Evolutionary conservation across 768 basidiomycete genomes (phyloP).

Genomic region (Hortiboletus flavorubellus): DNA sequence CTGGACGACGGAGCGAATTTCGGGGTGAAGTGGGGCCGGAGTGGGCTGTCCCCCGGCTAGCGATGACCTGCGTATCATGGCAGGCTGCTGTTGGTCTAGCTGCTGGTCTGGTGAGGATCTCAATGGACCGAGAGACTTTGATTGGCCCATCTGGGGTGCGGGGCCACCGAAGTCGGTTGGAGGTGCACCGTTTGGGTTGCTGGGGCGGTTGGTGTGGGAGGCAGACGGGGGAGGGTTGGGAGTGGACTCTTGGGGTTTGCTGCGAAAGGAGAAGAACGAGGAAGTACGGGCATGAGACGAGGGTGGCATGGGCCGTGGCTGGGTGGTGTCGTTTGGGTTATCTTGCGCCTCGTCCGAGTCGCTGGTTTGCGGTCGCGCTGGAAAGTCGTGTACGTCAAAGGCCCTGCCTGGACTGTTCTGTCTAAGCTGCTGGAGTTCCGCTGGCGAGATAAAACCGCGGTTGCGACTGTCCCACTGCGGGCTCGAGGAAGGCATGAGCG

Average conservation of each 20-base stretch:
- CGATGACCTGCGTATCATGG: constrained; percentile 19
- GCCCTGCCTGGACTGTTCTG: constrained; percentile 31
- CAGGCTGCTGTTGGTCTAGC: constrained; percentile 23
- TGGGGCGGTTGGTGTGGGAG: constrained; percentile 16
- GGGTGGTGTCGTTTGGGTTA: constrained; percentile 15
- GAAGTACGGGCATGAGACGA: constrained; percentile 50
- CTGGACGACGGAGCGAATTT: constrained; percentile 76
- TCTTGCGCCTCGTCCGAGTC: constrained; percentile 15
- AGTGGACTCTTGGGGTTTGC: constrained; percentile 30
- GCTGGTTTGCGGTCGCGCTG: constrained; percentile 24
- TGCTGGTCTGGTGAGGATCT: constrained; percentile 21
- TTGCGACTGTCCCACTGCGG: constrained; percentile 36
- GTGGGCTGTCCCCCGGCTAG: constrained; percentile 11
- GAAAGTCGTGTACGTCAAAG: constrained; percentile 33
- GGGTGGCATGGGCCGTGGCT: constrained; percentile 28
- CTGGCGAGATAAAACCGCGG: constrained; percentile 34
- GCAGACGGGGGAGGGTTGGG: constrained; percentile 15
- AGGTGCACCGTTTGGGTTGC: constrained; percentile 8
- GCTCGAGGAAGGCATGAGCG: constrained; percentile 25
- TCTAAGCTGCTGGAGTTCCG: constrained; percentile 33
- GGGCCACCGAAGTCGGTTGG: constrained; percentile 22
- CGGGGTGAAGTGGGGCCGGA: constrained; percentile 63
- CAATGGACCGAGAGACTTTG: constrained; percentile 30
- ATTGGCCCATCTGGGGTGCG: constrained; percentile 33
- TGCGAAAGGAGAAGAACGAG: constrained; percentile 64